Conservation (phyloP, 192 early-diverging fungal genomes). For the Phlyctochytrium bullatum region DNA sequence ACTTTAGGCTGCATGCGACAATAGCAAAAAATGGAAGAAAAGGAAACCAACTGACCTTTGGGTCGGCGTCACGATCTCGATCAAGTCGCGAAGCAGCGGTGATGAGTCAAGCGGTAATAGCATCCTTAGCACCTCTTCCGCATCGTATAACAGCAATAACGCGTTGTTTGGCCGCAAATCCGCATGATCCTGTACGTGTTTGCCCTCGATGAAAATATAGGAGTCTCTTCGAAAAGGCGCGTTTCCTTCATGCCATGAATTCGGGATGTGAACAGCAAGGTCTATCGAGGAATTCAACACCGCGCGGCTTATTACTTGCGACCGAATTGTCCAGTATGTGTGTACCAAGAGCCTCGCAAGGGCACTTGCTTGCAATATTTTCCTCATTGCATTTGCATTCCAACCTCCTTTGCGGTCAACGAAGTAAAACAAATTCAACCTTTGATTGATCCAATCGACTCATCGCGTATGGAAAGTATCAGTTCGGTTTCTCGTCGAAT, state of each 20-base stretch:
- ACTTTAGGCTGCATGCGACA: background rate
- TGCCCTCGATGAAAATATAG: no score
- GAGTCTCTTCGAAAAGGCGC: no score
- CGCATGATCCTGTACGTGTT: no score
- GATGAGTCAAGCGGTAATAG: constrained; percentile 77
- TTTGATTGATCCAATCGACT: constrained; percentile 27
- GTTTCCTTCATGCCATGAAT: constrained; percentile 27
- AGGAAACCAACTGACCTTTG: constrained; percentile 50
- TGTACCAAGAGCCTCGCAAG: constrained; percentile 62
- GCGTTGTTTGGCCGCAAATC: constrained; percentile 83
- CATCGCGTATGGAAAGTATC: constrained; percentile 70
- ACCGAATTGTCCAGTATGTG: constrained; percentile 55
- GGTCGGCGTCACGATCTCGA: constrained; percentile 84
- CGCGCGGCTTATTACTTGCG: constrained; percentile 46
- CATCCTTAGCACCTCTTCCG: constrained; percentile 70
- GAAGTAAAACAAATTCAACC: constrained; percentile 4
- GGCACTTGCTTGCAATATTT: constrained; percentile 54
- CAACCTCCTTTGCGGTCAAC: background rate
- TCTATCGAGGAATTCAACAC: constrained; percentile 77
- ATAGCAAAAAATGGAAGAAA: background rate
- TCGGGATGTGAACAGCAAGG: constrained; percentile 64
- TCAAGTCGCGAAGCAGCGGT: constrained; percentile 81
- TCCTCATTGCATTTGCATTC: constrained; percentile 35
- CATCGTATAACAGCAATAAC: constrained; percentile 77
- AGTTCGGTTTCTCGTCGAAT: constrained; percentile 71